Conservation (phyloP, 371 early-diverging fungal genomes). For the Dichotomocladium elegans region DNA sequence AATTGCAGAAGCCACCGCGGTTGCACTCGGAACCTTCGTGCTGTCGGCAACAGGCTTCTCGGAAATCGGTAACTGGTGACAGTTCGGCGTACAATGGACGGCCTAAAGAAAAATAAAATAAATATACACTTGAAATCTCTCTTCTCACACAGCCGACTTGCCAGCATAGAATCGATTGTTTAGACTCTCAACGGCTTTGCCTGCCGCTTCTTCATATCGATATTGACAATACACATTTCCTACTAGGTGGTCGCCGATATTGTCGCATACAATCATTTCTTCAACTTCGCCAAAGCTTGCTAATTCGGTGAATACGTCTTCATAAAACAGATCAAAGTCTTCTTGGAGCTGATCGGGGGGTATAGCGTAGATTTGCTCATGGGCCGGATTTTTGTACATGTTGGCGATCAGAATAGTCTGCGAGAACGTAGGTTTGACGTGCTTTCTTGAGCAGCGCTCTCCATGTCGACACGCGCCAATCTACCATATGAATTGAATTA, state of each 20-base stretch:
- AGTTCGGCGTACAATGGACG: conserved; percentile 94
- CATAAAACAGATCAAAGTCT: conserved; percentile 95
- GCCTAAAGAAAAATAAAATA: too few species aligned
- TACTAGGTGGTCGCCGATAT: conserved; percentile 96
- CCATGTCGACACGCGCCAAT: conserved; percentile 98
- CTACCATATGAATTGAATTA: too few species aligned
- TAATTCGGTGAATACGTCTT: conserved; percentile 94
- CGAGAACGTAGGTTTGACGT: conserved; percentile 93
- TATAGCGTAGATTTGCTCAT: conserved; percentile 70
- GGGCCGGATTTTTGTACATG: conserved; percentile 93
- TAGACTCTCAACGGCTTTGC: conserved; percentile 83
- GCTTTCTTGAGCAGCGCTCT: conserved; percentile 96
- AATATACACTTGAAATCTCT: too few species aligned
- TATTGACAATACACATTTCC: conserved; percentile 97
- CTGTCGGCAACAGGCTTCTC: conserved; percentile 97
- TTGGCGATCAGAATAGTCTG: conserved; percentile 93
- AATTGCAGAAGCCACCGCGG: conserved; percentile 97
- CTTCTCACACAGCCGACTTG: conserved; percentile 21
- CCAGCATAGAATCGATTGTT: conserved; percentile 95
- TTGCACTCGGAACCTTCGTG: conserved; percentile 93
- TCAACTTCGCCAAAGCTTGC: conserved; percentile 96
- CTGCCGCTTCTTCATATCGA: conserved; percentile 89
- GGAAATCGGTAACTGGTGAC: conserved; percentile 95
- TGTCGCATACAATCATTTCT: conserved; percentile 96
- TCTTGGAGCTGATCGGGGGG: conserved; percentile 79